Evolutionary conservation across 2,329 filamentous ascomycete species (phyloP).

Genomic region (Beauveria caledonica): DNA sequence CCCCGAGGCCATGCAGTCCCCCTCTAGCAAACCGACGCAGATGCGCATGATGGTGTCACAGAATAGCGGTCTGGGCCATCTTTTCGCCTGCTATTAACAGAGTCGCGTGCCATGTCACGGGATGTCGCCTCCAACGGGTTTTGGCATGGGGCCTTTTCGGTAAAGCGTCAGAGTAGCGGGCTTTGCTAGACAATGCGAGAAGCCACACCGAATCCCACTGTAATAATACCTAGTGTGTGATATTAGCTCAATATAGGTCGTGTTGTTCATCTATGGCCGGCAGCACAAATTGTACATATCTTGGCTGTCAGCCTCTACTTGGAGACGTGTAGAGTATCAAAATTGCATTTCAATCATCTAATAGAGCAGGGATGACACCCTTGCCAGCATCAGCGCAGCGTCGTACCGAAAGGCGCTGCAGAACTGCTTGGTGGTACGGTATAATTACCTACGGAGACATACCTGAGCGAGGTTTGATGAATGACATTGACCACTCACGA

Average conservation of each 20-base stretch:
- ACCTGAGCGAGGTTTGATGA: conserved; percentile 8
- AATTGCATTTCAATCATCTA: neutral
- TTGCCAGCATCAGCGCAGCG: neutral
- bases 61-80: conserved; percentile 8
- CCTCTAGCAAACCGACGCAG: neutral
- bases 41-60: conserved; percentile 4
- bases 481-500: conserved; percentile 1
- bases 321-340: too few species aligned
- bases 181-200: neutral
- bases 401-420: neutral
- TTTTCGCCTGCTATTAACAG: neutral
- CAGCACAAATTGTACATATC: too few species aligned
- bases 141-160: neutral
- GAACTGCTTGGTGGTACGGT: neutral
- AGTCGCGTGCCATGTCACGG: neutral
- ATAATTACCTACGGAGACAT: conserved; percentile 7
- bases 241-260: neutral
- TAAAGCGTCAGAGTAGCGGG: neutral
- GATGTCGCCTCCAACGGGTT: neutral
- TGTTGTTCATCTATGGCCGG: too few species aligned
- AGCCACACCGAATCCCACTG: neutral
- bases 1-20: neutral
- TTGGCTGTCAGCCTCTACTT: neutral
- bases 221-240: neutral
- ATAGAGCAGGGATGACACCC: neutral